phyloP scores from a whole-genome alignment of 108 stramenopile species.

The Nitzschia sp. region DNA sequence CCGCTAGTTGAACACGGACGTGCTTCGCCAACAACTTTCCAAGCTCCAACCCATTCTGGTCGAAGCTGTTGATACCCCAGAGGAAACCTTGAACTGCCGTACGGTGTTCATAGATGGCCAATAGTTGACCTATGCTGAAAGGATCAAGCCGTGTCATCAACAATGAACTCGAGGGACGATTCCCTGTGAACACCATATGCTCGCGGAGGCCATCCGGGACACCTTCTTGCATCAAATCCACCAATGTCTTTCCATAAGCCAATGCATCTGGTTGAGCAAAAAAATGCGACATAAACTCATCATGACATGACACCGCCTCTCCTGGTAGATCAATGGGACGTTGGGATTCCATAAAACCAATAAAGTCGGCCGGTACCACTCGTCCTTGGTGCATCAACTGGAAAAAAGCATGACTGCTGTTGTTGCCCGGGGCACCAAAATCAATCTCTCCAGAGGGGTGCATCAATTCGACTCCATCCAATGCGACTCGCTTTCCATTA shows the following conservation, averaged over 20 bases:
- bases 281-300: slow-evolving; percentile 99
- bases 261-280: slow-evolving; percentile 99
- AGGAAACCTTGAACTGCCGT: slow-evolving; percentile 97
- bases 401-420: slow-evolving; percentile 95
- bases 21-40: slow-evolving; percentile 89
- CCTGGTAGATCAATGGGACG: slow-evolving; percentile 58
- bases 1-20: slow-evolving; percentile 67
- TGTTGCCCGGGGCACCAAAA: slow-evolving; percentile 94
- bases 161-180: slow-evolving; percentile 90
- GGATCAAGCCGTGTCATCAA: slow-evolving; percentile 83
- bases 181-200: slow-evolving; percentile 97
- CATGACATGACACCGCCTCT: slow-evolving; percentile 90
- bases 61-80: slow-evolving; percentile 98
- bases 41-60: slow-evolving; percentile 89
- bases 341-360: slow-evolving; percentile 90
- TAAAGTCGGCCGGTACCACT: slow-evolving; percentile 94
- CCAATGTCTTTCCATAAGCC: slow-evolving; percentile 85
- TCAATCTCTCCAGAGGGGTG: slow-evolving; percentile 73
- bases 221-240: slow-evolving; percentile 89
- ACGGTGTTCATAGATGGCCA: slow-evolving; percentile 97
- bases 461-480: slow-evolving; percentile 69
- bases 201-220: slow-evolving; percentile 72
- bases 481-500: slow-evolving; percentile 95
- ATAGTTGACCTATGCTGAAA: slow-evolving; percentile 86
- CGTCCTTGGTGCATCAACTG: slow-evolving; percentile 99